These are phyloP conservation scores for Kwoniella botswanensis DNA, from an alignment of 768 basidiomycete genomes.

Conservation along the genomic window DNA sequence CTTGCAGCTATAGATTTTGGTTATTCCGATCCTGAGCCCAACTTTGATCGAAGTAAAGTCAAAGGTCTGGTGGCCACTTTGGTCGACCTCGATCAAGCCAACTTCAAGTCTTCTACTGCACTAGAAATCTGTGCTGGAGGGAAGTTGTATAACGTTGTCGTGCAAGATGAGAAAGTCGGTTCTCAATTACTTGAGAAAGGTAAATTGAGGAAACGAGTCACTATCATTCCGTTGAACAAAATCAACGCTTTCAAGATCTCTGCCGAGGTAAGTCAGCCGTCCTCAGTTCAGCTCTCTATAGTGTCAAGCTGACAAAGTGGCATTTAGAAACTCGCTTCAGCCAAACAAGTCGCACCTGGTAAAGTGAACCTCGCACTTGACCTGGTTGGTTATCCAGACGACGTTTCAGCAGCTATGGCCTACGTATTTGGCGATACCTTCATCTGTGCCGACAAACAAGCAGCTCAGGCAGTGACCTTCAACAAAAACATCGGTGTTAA, in stretches of 20 bases:
- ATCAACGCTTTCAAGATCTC: conserved; percentile 70
- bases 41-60: conserved; percentile 83
- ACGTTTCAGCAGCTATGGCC: conserved; percentile 84
- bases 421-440: conserved; percentile 93
- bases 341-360: conserved; percentile 72
- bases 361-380: conserved; percentile 87
- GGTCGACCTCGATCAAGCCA: conserved; percentile 71
- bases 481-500: conserved; percentile 70
- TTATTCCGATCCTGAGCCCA: conserved; percentile 74
- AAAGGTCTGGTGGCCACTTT: conserved; percentile 91
- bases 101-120: conserved; percentile 82
- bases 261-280: conserved; percentile 61
- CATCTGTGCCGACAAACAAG: conserved; percentile 83
- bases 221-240: conserved; percentile 91
- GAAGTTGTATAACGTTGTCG: conserved; percentile 89
- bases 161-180: conserved; percentile 86
- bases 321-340: conserved; percentile 75
- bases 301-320: conserved; percentile 2
- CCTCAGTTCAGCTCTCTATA: not conserved
- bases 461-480: conserved; percentile 89
- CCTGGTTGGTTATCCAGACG: conserved; percentile 78
- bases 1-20: conserved; percentile 79
- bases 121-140: conserved; percentile 90
- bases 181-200: conserved; percentile 80
- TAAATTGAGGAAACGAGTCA: conserved; percentile 81